Evolutionary conservation across 177 flowering plant genomes (phyloP), one percentile per base, ranked within the genome.

Genomic region (Vitis hybrid): DNA sequence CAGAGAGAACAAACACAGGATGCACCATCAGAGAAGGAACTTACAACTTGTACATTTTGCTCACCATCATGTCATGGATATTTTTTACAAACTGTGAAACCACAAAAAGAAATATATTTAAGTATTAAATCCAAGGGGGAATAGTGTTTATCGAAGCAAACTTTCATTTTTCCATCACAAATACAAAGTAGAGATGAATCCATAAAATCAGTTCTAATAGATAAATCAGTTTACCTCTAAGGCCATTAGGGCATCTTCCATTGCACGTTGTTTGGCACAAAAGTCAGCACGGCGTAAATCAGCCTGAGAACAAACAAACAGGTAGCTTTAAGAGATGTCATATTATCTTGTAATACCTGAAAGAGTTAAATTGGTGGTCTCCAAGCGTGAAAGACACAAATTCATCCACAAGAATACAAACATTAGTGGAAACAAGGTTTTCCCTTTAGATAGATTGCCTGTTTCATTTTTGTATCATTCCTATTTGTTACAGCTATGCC

Each of bases 171-270:
- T n/a, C 13, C 14, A 17, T 20, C 55, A 64, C 67, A 64, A 18
- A 47, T 12, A 11, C 12, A 18, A 51, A 54, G 13, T 33, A 3
- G 49, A 6, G 1, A 52, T 11, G 11, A 67, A 54, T 64, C 17
- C 12, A 14, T 51, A 53, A 54, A 10, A 70, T 24, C 18, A 62
- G 59, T 31, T 11, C 60, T 11, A 33, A 58, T 59, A 3, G 28
- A 59, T 15, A 52, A 19, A 64, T 55, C 13, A 55, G 49, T 33
- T 74, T 77, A 92, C 99, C 97, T 95, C 94, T 76, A 95, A 80
- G 64, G 99, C 97, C 93, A 87, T 91, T 19, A 90, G 75, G 57
- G 97, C 89, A 89, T 95, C 99, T 82, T 92, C 97, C 93, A 89
- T 84, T 13, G 97, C 99, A 65, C 99, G 97, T 69, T 87, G 87